Evolutionary conservation across 1,284 basidiomycete genomes (phyloP).

Genomic region (Malassezia nana): DNA sequence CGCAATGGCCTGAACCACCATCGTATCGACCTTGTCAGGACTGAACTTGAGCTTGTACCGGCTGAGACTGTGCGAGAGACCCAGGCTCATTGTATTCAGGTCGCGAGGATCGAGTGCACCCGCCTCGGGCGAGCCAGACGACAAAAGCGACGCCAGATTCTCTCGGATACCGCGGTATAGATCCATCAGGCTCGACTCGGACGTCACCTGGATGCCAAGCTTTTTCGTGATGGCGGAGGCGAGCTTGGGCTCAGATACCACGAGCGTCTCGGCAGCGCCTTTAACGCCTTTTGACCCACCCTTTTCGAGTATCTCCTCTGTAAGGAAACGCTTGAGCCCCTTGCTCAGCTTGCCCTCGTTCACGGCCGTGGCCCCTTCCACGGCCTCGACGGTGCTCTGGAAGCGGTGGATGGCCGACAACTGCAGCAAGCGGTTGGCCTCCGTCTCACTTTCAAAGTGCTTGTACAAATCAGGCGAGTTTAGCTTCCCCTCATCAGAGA

Average conservation of each 20-base stretch:
- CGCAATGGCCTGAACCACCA: conserved; percentile 99
- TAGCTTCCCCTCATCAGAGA: conserved; percentile 79
- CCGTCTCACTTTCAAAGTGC: conserved; percentile 83
- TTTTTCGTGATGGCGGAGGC: conserved; percentile 73
- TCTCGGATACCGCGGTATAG: conserved; percentile 90
- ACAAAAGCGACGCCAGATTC: conserved; percentile 72
- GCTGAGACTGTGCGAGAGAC: conserved; percentile 89
- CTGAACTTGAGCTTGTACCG: conserved; percentile 99
- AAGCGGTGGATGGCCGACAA: conserved; percentile 92
- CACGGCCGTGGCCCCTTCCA: conserved; percentile 90
- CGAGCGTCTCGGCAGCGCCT: conserved; percentile 66
- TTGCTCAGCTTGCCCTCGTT: conserved; percentile 88
- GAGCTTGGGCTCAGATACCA: conserved; percentile 82
- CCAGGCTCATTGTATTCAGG: conserved; percentile 91
- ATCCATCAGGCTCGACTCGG: conserved; percentile 62
- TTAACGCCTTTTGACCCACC: conserved; percentile 62
- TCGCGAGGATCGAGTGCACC: conserved; percentile 60
- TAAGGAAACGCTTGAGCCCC: conserved; percentile 83
- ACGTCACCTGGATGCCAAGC: conserved; percentile 75
- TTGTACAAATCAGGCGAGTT: conserved; percentile 75
- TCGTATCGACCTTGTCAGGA: conserved; percentile 97
- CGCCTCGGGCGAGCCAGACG: conserved; percentile 28
- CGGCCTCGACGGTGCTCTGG: conserved; percentile 89
- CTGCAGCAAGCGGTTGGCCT: conserved; percentile 70
- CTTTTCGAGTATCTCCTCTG: conserved; percentile 64